Base-by-base conservation (phyloP, 2,329 filamentous ascomycete genomes). In the Trichoderma afroharzianum region DNA sequence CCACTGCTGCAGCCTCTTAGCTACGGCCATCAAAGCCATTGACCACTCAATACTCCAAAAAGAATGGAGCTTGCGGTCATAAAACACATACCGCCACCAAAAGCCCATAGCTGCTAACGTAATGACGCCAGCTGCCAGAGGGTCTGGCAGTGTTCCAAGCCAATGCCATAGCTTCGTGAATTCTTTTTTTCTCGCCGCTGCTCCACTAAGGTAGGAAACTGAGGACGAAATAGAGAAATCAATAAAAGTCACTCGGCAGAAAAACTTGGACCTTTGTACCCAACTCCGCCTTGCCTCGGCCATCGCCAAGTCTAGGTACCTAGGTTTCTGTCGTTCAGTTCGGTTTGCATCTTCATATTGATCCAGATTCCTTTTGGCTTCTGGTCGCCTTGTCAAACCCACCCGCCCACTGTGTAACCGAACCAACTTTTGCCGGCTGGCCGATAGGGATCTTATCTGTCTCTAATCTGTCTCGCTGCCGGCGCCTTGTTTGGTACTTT, bases 61-160 rank as follows among this genome's bases (percentile, higher is more conserved):
- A 36, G 53, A 47, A 68, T 68, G 64, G 64, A 68, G 64, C 64
- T 39, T 28, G 33, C 55, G 55, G 53, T 39, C 53, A 68, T 32
- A 55, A 32, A 59, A 21, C 11, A 14, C n/a, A 53, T 53, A 53
- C 47, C 47, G 47, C 68, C 24, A 53, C 15, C 21, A 30, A 21
- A 26, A 57, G 30, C 43, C 21, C 21, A 18, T 26, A 12, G 21
- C 32, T 61, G 66, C 43, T 61, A 33, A 50, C 32, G 64, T 68
- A 68, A 68, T 68, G 55, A 32, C 30, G 47, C 24, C 53, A 47
- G 21, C 32, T 58, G 12, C 55, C 24, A 43, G 32, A 15, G 18
- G n/a, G 30, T 33, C 58, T 24, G 39, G 9, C 30, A 36, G 32
- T 24, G 1, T 57, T 30, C 21, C 21, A 26, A 18, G 30, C 57